These are phyloP conservation scores for Rhizopus sp. DNA, from an alignment of 371 early-diverging fungal species.

Conservation along the genomic window DNA sequence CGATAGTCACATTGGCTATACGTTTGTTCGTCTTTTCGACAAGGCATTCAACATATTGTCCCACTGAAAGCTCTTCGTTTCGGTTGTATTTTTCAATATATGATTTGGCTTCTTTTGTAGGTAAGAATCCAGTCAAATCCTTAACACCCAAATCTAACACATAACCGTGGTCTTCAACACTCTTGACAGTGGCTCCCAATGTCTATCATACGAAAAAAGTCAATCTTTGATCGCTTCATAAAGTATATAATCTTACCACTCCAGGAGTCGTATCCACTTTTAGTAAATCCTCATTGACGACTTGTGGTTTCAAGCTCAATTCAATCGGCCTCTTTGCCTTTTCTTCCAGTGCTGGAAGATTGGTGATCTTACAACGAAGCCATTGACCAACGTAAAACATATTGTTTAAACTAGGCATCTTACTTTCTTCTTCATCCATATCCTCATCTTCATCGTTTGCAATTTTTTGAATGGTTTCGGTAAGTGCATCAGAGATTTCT, in stretches of 20 bases:
- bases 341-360: constrained; percentile 43
- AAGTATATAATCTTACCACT: constrained; percentile 45
- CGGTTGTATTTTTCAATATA: constrained; percentile 57
- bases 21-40: constrained; percentile 58
- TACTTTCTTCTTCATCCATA: constrained; percentile 35
- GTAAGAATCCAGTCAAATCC: constrained; percentile 67
- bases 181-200: constrained; percentile 63
- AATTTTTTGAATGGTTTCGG: constrained; percentile 63
- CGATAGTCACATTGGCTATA: constrained; percentile 61
- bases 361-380: constrained; percentile 65
- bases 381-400: constrained; percentile 77
- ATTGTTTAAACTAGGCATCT: constrained; percentile 59
- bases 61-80: constrained; percentile 57
- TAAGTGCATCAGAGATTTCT: constrained; percentile 70
- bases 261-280: constrained; percentile 60
- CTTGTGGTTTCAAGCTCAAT: constrained; percentile 70
- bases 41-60: constrained; percentile 65
- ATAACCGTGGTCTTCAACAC: constrained; percentile 86
- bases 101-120: constrained; percentile 57
- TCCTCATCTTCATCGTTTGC: constrained; percentile 61
- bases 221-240: background rate
- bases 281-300: constrained; percentile 62
- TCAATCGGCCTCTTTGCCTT: constrained; percentile 59
- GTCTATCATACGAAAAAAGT: constrained; percentile 35
- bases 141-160: constrained; percentile 72